Evolutionary conservation across 1,284 basidiomycete species (phyloP).

Genomic region (Papiliotrema flavescens): DNA sequence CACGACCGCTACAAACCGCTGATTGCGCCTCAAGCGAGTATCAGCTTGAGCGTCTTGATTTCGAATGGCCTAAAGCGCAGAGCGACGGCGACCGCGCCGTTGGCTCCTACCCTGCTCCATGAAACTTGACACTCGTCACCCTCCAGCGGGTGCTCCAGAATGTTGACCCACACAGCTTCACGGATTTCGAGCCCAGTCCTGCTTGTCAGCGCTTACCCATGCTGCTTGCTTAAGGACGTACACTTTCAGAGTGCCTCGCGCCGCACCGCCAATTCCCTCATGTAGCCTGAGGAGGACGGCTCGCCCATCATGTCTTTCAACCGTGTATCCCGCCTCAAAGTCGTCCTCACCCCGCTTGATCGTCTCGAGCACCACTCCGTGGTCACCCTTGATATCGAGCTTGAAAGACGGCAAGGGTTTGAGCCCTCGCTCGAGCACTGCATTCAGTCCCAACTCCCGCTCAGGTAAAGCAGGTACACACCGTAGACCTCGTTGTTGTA

Average conservation of each 20-base stretch:
- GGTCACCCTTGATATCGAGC: constrained; percentile 34
- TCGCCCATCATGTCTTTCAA: constrained; percentile 7
- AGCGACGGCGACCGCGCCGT: not conserved
- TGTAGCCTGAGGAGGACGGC: constrained; percentile 72
- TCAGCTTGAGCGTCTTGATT: constrained; percentile 2
- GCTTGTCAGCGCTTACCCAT: not conserved
- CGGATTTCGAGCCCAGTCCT: constrained; percentile 55
- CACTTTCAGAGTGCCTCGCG: constrained; percentile 55
- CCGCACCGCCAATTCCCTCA: constrained; percentile 82
- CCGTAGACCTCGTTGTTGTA: constrained; percentile 70
- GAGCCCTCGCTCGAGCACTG: not conserved
- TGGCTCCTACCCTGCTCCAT: not conserved
- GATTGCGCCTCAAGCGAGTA: not conserved
- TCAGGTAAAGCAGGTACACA: not conserved
- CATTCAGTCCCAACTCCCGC: not conserved
- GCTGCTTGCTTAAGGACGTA: constrained; percentile 10
- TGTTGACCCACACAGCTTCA: constrained; percentile 63
- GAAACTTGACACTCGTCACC: constrained; percentile 39
- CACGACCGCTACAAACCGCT: too few species aligned
- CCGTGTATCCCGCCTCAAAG: constrained; percentile 41
- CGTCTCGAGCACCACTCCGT: constrained; percentile 82
- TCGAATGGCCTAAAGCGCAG: constrained; percentile 1
- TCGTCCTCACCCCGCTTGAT: constrained; percentile 83
- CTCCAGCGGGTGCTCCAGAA: constrained; percentile 70
- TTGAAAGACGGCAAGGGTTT: not conserved